Evolutionary conservation across 371 early-diverging fungal species (phyloP), one percentile per base, ranked within the genome.

Genomic region (Mucor irregularis): DNA sequence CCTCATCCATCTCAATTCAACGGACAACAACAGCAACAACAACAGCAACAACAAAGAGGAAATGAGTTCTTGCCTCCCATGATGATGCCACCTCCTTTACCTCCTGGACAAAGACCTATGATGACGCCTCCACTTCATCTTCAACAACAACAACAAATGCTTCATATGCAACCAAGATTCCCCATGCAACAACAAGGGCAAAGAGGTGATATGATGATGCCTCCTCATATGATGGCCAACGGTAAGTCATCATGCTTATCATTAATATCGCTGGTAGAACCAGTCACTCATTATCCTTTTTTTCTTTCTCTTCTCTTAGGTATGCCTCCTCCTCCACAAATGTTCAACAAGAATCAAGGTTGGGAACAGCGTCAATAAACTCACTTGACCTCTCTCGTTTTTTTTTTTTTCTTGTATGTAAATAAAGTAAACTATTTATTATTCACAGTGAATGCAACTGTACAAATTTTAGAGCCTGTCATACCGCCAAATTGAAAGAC

Each of bases 401-500:
- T 33, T 31, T 22, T 49, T 6, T n/a, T 34, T 24, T 49, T 49
- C 21, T 34, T 49, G 2, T 34, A 17, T 31, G n/a, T 14, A 14
- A 43, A 43, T 25, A 25, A 43, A 43, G 26, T 14, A 14, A 4
- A 14, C 24, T 21, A 4, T 59, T 10, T 29, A 45, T 55, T 49
- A 54, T 40, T 53, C 5, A 35, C 14, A 35, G 9, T 77, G 67
- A 94, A 91, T 9, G 89, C 90, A 4, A 92, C 87, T 0, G 93
- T 93, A 42, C 86, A 86, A 34, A 93, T 90, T 21, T 83, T 91
- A 60, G 93, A 92, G 11, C 96, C 96, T 22, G 80, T 81, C 0
- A 83, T 84, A 5, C 96, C 96, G 52, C 96, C 95, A 79, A 95
- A 95, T 52, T 71, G 82, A 65, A 94, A 94, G 22, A 90, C 84